A percentile compares a stretch with the other conserved stretches of the same genome.
Evolutionary conservation across 257 asterid genomes (phyloP).

Genomic region (Perilla frutescens): DNA sequence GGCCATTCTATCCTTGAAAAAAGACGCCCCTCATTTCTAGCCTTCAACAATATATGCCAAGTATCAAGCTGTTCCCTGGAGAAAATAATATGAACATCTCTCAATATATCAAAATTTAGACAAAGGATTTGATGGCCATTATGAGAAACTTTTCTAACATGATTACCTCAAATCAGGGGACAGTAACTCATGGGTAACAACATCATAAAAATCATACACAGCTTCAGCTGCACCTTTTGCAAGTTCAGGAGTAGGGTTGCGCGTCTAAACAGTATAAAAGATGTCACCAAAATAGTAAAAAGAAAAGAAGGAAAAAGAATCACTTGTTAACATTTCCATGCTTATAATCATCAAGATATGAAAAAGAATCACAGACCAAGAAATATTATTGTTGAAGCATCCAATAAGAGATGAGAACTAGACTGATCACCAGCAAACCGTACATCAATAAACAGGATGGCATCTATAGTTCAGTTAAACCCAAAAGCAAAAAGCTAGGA

Average conservation of each 20-base stretch:
- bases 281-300: conserved; percentile 33
- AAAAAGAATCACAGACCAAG: too few relatives aligned
- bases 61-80: conserved; percentile 96
- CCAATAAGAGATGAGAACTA: too few relatives aligned
- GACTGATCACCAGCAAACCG: too few relatives aligned
- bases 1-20: conserved; percentile 98
- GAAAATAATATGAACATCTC: conserved; percentile 30
- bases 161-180: conserved; percentile 82
- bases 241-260: conserved; percentile 78
- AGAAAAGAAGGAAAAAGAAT: conserved; percentile 27
- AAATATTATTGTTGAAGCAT: too few relatives aligned
- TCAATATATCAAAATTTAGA: not conserved
- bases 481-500: too few relatives aligned
- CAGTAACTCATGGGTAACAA: conserved; percentile 90
- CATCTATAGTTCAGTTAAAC: too few relatives aligned
- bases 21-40: conserved; percentile 94
- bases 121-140: conserved; percentile 2
- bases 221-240: conserved; percentile 97
- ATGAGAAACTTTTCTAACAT: conserved; percentile 29
- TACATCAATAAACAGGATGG: too few relatives aligned
- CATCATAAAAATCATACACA: conserved; percentile 83
- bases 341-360: too few relatives aligned
- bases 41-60: conserved; percentile 87
- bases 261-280: conserved; percentile 55
- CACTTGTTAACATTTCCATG: too few relatives aligned